A percentile compares a stretch with the other conserved stretches of the same genome.
Evolutionary conservation across 345 rosid species (phyloP).

Genomic region (Punica granatum): DNA sequence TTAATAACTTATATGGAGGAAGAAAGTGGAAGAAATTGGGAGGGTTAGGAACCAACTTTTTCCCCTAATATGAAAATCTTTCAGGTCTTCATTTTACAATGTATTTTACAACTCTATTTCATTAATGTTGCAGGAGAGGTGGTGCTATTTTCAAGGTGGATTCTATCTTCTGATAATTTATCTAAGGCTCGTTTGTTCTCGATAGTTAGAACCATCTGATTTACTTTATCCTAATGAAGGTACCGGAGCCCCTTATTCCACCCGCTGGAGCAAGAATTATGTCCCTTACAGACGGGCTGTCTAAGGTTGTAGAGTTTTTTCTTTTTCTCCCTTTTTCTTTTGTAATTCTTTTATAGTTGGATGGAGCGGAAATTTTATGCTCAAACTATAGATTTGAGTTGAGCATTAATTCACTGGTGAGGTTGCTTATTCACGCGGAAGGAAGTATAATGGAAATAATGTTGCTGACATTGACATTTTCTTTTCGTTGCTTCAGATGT

Average conservation of each 20-base stretch:
- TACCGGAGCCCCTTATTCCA: constrained; percentile 85
- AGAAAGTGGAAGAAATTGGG: constrained; percentile 97
- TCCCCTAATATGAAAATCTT: background rate
- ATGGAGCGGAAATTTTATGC: background rate
- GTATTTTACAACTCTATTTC: constrained; percentile 9
- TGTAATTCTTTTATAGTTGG: background rate
- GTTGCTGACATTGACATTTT: background rate
- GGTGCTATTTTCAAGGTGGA: constrained; percentile 74
- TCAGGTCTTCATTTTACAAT: background rate
- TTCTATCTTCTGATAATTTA: constrained; percentile 10
- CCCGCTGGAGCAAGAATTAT: constrained; percentile 81
- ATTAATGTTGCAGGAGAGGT: constrained; percentile 50
- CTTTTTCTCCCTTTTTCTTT: background rate
- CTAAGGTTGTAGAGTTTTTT: constrained; percentile 44
- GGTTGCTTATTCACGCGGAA: background rate
- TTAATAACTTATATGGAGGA: constrained; percentile 80
- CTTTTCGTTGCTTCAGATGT: constrained; percentile 57
- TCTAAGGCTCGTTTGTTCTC: constrained; percentile 10
- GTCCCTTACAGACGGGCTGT: constrained; percentile 92
- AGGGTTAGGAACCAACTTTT: constrained; percentile 39
- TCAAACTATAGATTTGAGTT: background rate
- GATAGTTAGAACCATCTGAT: constrained; percentile 9
- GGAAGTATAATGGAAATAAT: background rate
- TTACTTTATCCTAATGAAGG: constrained; percentile 33
- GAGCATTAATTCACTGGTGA: background rate